A percentile compares a stretch with the other conserved stretches of the same genome.
phyloP scores from a whole-genome alignment of 192 early-diverging fungal species.

The Backusella morwellensis region DNA sequence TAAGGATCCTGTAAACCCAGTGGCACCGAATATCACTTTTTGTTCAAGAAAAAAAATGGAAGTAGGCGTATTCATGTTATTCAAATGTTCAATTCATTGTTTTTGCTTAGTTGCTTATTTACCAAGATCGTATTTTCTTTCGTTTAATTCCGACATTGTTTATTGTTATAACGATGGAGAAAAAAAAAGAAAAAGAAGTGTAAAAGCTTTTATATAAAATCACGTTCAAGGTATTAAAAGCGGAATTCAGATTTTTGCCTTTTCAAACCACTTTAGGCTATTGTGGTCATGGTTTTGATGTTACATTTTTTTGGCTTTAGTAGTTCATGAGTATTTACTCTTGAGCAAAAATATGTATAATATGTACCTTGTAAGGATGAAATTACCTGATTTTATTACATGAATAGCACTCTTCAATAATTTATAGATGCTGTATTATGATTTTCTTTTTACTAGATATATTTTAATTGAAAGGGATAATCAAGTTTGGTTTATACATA shows the following conservation, averaged over 20 bases:
- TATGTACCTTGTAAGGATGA: no score
- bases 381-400: no score
- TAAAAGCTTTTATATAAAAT: not conserved
- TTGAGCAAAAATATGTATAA: not conserved
- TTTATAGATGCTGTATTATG: no score
- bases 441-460: no score
- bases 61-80: not conserved
- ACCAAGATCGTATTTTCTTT: conserved; percentile 19
- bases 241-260: not conserved
- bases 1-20: conserved; percentile 77
- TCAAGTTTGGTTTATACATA: not conserved
- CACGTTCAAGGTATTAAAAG: not conserved
- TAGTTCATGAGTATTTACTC: not conserved
- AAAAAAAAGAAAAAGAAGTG: not conserved
- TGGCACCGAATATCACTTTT: conserved; percentile 69
- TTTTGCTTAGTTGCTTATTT: not conserved
- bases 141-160: conserved; percentile 3
- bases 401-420: not conserved
- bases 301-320: not conserved
- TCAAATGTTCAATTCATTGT: not conserved
- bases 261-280: not conserved
- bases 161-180: not conserved
- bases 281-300: not conserved
- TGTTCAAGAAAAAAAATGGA: not conserved
- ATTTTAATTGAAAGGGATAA: not conserved